Percentiles rank a stretch among this genome's conserved stretches.
These are phyloP conservation scores for Fraxinus greggii DNA, from an alignment of 305 asterid genomes.

Conservation along the genomic window DNA sequence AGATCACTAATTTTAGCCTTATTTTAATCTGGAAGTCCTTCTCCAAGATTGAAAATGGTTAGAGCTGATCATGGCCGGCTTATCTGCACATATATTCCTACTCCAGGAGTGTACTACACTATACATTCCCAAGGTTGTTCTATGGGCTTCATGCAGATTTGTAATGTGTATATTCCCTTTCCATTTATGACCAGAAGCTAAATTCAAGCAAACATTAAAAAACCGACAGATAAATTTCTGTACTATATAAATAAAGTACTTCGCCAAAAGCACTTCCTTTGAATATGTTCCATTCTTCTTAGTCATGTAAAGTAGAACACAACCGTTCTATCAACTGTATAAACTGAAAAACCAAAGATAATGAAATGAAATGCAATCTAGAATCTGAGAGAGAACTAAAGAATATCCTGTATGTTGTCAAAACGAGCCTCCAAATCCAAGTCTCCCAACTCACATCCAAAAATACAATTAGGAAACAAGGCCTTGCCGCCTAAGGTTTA, in stretches of 20 bases:
- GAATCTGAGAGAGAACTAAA: background rate
- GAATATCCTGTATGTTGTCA: background rate
- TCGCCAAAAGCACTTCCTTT: background rate
- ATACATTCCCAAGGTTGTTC: background rate
- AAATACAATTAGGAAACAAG: slow-evolving; percentile 10
- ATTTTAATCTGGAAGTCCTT: background rate
- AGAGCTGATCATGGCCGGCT: background rate
- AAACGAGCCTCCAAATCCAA: background rate
- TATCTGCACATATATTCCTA: background rate
- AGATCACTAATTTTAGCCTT: background rate
- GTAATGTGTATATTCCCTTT: background rate
- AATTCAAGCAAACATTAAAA: background rate
- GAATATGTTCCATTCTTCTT: slow-evolving; percentile 7
- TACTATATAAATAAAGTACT: background rate
- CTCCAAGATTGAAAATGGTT: background rate
- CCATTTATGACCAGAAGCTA: background rate
- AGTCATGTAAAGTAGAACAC: slow-evolving; percentile 8
- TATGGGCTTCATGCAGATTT: background rate
- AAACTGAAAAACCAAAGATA: slow-evolving; percentile 7
- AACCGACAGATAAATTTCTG: background rate
- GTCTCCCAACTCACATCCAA: slow-evolving; percentile 18
- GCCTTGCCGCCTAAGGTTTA: slow-evolving; percentile 22
- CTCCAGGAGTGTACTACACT: background rate
- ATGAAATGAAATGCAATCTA: slow-evolving; percentile 6
- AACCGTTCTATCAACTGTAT: slow-evolving; percentile 12